A percentile compares a stretch with the other conserved stretches of the same genome.
These are phyloP conservation scores for Talaromyces sp. DNA, from an alignment of 2,329 filamentous ascomycete species.

Conservation along the genomic window DNA sequence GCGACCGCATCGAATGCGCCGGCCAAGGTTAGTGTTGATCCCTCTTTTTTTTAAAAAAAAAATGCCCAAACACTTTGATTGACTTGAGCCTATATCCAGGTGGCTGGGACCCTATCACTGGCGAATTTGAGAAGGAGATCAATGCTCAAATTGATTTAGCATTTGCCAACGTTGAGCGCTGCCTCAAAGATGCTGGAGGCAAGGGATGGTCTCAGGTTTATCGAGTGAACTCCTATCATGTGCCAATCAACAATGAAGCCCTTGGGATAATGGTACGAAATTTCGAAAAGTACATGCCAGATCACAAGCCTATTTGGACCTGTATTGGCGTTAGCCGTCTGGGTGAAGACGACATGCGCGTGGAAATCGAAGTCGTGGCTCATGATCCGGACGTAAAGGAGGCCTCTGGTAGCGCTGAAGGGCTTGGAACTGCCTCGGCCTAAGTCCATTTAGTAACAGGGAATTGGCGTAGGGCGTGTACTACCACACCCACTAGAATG, in stretches of 20 bases:
- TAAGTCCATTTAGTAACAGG: no score
- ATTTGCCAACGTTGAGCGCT: conserved; percentile 60
- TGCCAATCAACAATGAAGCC: conserved; percentile 46
- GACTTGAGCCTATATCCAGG: conserved; percentile 25
- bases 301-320: conserved; percentile 59
- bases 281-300: conserved; percentile 55
- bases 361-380: conserved; percentile 63
- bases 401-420: no score
- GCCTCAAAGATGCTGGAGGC: conserved; percentile 56
- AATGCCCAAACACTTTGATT: not conserved
- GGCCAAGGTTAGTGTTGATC: conserved; percentile 33
- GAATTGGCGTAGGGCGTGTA: no score
- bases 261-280: conserved; percentile 49
- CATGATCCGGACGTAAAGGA: conserved; percentile 43
- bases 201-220: conserved; percentile 54
- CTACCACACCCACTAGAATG: no score
- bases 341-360: conserved; percentile 54
- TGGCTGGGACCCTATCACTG: conserved; percentile 36
- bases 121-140: conserved; percentile 37
- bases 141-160: conserved; percentile 55
- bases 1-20: conserved; percentile 49
- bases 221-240: conserved; percentile 52
- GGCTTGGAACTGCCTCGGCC: no score
- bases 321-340: conserved; percentile 55
- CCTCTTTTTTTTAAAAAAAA: no score